phyloP scores from a whole-genome alignment of 2,329 filamentous ascomycete species.

The Daldinia sp. region DNA sequence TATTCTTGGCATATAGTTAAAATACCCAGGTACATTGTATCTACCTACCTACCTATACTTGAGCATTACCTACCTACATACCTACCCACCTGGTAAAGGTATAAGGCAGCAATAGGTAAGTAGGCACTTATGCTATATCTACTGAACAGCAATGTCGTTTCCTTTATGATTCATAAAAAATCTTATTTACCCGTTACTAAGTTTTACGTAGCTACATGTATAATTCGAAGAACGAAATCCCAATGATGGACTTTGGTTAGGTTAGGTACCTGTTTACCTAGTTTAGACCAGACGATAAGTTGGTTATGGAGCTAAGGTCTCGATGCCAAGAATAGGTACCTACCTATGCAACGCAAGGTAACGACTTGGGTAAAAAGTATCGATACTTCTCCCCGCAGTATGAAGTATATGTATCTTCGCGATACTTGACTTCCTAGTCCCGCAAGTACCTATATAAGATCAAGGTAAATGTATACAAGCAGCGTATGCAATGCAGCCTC shows the following conservation, averaged over 20 bases:
- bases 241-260: neutral
- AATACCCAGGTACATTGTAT: neutral
- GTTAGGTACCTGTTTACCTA: slow-evolving; percentile 6
- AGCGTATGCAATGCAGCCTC: slow-evolving; percentile 36
- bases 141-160: neutral
- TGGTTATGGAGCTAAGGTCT: slow-evolving; percentile 25
- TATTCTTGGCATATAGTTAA: slow-evolving; percentile 1
- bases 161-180: neutral
- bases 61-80: too few species aligned
- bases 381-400: slow-evolving; percentile 43
- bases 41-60: too few species aligned
- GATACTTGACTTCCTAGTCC: slow-evolving; percentile 40
- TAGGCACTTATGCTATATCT: neutral
- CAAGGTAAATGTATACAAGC: slow-evolving; percentile 18
- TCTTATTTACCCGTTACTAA: neutral
- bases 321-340: slow-evolving; percentile 42
- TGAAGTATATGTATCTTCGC: slow-evolving; percentile 37
- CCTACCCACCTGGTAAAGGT: neutral
- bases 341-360: slow-evolving; percentile 25
- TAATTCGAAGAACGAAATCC: neutral
- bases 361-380: slow-evolving; percentile 37
- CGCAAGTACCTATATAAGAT: slow-evolving; percentile 44
- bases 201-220: neutral
- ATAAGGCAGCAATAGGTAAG: neutral
- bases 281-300: neutral